Conservation (phyloP, 2,329 filamentous ascomycete genomes). For the Nemania serpens region DNA sequence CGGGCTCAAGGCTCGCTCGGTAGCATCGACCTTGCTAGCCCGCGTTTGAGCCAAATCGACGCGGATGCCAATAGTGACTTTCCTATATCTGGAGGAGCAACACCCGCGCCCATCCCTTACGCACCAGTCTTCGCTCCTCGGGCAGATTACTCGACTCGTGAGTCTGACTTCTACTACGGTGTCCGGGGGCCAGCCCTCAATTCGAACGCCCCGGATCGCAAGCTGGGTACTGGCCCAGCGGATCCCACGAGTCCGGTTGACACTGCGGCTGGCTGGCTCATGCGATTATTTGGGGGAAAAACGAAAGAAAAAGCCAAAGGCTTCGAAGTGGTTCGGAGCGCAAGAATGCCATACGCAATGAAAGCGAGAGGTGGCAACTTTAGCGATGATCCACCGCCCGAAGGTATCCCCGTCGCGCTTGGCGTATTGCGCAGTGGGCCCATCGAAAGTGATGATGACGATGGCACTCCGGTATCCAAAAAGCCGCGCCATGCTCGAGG, state of each 20-base stretch:
- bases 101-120: conserved; percentile 49
- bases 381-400: conserved; percentile 68
- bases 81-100: conserved; percentile 49
- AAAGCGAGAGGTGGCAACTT: conserved; percentile 59
- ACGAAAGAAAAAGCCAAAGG: conserved; percentile 95
- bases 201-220: conserved; percentile 78
- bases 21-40: conserved; percentile 46
- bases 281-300: conserved; percentile 77
- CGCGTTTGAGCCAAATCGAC: conserved; percentile 46
- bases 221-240: conserved; percentile 89
- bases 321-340: conserved; percentile 93
- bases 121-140: conserved; percentile 56
- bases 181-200: conserved; percentile 86
- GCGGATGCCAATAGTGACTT: conserved; percentile 45
- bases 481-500: conserved; percentile 39
- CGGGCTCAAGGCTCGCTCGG: conserved; percentile 44
- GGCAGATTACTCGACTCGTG: conserved; percentile 88
- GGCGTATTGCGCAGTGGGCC: conserved; percentile 63
- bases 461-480: conserved; percentile 45
- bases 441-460: conserved; percentile 67
- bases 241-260: conserved; percentile 92
- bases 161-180: conserved; percentile 96
- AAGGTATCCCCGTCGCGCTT: conserved; percentile 69
- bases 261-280: conserved; percentile 88
- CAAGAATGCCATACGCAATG: conserved; percentile 81